phyloP scores from a whole-genome alignment of 345 rosid species.

The Eutrema japonicum region DNA sequence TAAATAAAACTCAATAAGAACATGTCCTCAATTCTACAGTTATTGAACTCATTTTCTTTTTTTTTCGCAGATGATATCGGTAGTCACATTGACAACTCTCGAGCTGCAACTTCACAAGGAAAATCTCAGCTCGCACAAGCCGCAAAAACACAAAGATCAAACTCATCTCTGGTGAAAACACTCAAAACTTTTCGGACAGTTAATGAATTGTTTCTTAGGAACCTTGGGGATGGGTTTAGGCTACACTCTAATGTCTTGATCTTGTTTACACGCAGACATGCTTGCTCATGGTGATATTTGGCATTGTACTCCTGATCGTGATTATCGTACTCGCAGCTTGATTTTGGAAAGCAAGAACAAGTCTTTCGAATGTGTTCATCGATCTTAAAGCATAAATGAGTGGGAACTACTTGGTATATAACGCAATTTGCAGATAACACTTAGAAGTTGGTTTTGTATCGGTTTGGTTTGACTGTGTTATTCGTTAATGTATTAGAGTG shows the following conservation, averaged over 20 bases:
- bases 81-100: conserved; percentile 75
- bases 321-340: conserved; percentile 79
- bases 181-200: background rate
- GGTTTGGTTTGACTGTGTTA: conserved; percentile 15
- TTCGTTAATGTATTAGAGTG: conserved; percentile 27
- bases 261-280: conserved; percentile 64
- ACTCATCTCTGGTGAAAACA: conserved; percentile 85
- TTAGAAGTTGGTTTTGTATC: conserved; percentile 34
- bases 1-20: background rate
- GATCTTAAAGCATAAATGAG: conserved; percentile 22
- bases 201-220: background rate
- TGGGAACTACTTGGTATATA: conserved; percentile 35
- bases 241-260: conserved; percentile 23
- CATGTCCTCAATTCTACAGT: background rate
- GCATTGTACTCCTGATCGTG: conserved; percentile 86
- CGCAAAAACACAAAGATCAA: conserved; percentile 87
- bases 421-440: conserved; percentile 18
- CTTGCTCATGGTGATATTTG: conserved; percentile 95
- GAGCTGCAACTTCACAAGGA: conserved; percentile 86
- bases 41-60: background rate
- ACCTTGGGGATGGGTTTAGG: background rate
- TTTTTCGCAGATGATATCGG: conserved; percentile 78
- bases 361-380: conserved; percentile 20
- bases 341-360: conserved; percentile 33
- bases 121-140: conserved; percentile 85